These are phyloP conservation scores for Ustilago shanxiensis DNA, from an alignment of 1,284 basidiomycete species.

Conservation along the genomic window DNA sequence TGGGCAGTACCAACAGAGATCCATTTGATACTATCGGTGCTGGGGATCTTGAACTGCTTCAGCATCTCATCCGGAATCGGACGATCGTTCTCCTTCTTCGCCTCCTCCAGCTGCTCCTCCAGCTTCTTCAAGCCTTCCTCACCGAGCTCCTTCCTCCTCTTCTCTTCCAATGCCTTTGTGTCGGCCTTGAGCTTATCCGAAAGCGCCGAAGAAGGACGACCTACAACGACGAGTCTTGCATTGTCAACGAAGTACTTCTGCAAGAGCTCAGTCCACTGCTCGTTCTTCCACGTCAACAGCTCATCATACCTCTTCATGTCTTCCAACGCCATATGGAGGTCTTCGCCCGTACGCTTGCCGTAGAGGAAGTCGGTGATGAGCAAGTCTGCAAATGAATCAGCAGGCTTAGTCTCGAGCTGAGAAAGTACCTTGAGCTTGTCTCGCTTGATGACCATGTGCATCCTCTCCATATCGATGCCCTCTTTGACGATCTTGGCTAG, in stretches of 20 bases:
- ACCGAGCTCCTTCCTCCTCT: constrained; percentile 81
- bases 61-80: constrained; percentile 85
- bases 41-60: constrained; percentile 78
- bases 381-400: constrained; percentile 75
- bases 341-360: constrained; percentile 84
- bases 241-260: constrained; percentile 75
- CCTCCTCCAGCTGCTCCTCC: constrained; percentile 79
- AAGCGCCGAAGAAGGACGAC: constrained; percentile 88
- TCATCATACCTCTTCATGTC: constrained; percentile 81
- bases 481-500: constrained; percentile 80
- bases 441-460: constrained; percentile 86
- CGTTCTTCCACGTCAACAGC: constrained; percentile 78
- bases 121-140: constrained; percentile 83
- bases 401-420: constrained; percentile 71
- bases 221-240: constrained; percentile 75
- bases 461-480: constrained; percentile 91
- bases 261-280: constrained; percentile 85
- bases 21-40: constrained; percentile 87
- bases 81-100: constrained; percentile 87
- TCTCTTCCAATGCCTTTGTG: constrained; percentile 82
- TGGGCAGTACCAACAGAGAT: constrained; percentile 84
- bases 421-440: constrained; percentile 81
- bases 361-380: constrained; percentile 83
- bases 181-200: constrained; percentile 84
- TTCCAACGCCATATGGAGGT: constrained; percentile 81